These are phyloP conservation scores for Kregervanrija pseudodelftensis DNA, from an alignment of 805 yeast species.

Conservation along the genomic window DNA sequence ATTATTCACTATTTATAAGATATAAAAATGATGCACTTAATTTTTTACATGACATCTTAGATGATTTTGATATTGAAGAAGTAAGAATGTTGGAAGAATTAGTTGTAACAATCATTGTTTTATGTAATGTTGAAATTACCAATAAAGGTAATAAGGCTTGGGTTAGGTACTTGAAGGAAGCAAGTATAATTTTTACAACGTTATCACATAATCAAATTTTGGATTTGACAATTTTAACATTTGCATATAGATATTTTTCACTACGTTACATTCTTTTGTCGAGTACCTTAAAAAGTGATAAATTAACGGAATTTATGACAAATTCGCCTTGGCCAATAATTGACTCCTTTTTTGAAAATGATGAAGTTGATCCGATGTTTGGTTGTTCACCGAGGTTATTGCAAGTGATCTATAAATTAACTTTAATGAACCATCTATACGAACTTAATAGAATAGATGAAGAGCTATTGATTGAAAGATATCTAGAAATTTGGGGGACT, in stretches of 20 bases:
- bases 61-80: conserved; percentile 14
- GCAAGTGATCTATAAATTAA: conserved; percentile 17
- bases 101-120: conserved; percentile 21
- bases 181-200: conserved; percentile 22
- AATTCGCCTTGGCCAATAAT: conserved; percentile 22
- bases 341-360: conserved; percentile 17
- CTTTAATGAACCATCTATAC: conserved; percentile 13
- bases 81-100: conserved; percentile 22
- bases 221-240: conserved; percentile 18
- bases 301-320: conserved; percentile 11
- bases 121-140: conserved; percentile 27
- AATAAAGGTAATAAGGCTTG: conserved; percentile 23
- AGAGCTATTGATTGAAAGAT: conserved; percentile 3
- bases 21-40: conserved; percentile 27
- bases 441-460: conserved; percentile 5
- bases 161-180: conserved; percentile 26
- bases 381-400: conserved; percentile 29
- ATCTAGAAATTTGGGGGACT: conserved; percentile 9
- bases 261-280: conserved; percentile 24
- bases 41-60: conserved; percentile 22
- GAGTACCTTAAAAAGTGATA: conserved; percentile 18
- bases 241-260: conserved; percentile 27
- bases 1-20: conserved; percentile 10
- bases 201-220: conserved; percentile 16
- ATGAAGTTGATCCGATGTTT: conserved; percentile 25